Evolutionary conservation across 202 grass and related monocot species (phyloP), one percentile per base, ranked within the genome.

Genomic region (Miscanthus sacchariflorus): DNA sequence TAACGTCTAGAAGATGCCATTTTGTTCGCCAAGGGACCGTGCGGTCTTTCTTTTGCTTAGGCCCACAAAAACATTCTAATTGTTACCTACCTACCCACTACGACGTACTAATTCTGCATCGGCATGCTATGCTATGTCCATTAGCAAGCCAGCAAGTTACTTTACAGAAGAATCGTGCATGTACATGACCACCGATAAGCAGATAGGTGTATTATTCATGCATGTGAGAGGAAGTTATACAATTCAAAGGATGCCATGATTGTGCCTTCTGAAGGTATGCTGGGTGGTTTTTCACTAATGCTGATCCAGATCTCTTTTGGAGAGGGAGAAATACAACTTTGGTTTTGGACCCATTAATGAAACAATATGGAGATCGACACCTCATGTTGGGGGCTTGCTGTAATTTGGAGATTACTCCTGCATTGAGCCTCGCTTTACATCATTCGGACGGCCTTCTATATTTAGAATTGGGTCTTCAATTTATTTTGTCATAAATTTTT

Each of bases 1-100:
- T 52, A 52, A 25, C 11, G 30, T 65, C 56, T 50, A 42, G 43
- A 52, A 67, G 78, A 81, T 77, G 19, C 44, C 70, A 54, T 76
- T 87, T 82, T 49, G 45, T 44, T 44, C 19, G 43, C 43, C 1
- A 68, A 87, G 70, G 45, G n/a, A 87, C 43, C 43, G 52, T 15
- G 48, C 21, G 15, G 23, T 5, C 17, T 82, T 42, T 52, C 14
- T 13, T 30, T 75, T 75, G 85, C 43, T 58, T 76, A 67, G 23
- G 33, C 86, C 79, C 71, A 70, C 79, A 71, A 54, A 56, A 56
- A 59, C 86, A 77, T 70, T 83, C 79, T 59, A 59, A 69, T 77
- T 88, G 71, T 48, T 77, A 8, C 36, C 64, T 75, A 39, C 44
- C 79, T 76, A 88, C 59, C 79, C 50, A 63, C 49, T 63, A 30